Percentiles rank a stretch among this genome's conserved stretches.
Conservation (phyloP, 73 alveolate genomes). For the Urostyla sp. region DNA sequence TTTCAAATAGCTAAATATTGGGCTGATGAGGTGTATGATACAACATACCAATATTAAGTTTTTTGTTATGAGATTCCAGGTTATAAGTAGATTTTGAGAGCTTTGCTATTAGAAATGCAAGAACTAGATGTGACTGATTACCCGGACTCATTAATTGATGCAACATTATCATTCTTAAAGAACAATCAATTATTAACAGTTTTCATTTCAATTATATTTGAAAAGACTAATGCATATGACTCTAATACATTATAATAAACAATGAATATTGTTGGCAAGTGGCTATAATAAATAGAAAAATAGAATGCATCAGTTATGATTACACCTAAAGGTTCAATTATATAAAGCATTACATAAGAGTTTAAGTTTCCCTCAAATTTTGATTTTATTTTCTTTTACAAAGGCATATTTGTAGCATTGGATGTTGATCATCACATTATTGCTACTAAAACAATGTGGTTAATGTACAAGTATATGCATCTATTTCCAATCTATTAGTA, state of each 20-base stretch:
- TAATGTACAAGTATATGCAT: slow-evolving; percentile 69
- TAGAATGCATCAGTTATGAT: too few species aligned
- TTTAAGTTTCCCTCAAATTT: slow-evolving; percentile 74
- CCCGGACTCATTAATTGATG: slow-evolving; percentile 84
- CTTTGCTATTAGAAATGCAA: slow-evolving; percentile 77
- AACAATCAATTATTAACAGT: slow-evolving; percentile 72
- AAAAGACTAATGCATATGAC: slow-evolving; percentile 55
- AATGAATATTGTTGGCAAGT: slow-evolving; percentile 64
- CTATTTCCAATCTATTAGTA: slow-evolving; percentile 57
- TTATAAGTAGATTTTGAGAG: slow-evolving; percentile 65
- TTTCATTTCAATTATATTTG: slow-evolving; percentile 74
- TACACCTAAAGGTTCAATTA: too few species aligned
- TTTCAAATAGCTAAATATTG: slow-evolving; percentile 78
- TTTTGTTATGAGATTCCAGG: slow-evolving; percentile 90
- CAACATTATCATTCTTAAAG: slow-evolving; percentile 62
- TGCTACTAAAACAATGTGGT: slow-evolving; percentile 70
- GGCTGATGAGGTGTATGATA: slow-evolving; percentile 68
- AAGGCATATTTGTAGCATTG: slow-evolving; percentile 69
- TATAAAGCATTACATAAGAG: slow-evolving; percentile 34
- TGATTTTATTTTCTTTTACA: slow-evolving; percentile 78
- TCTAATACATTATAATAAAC: slow-evolving; percentile 52
- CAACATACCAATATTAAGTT: slow-evolving; percentile 57
- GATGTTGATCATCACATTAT: slow-evolving; percentile 80
- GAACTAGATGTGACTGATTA: slow-evolving; percentile 74
- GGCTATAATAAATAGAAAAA: slow-evolving; percentile 62